Percentiles rank a stretch among this genome's conserved stretches.
Evolutionary conservation across 2,329 filamentous ascomycete genomes (phyloP).

Genomic region (Colletotrichum eremochloae): DNA sequence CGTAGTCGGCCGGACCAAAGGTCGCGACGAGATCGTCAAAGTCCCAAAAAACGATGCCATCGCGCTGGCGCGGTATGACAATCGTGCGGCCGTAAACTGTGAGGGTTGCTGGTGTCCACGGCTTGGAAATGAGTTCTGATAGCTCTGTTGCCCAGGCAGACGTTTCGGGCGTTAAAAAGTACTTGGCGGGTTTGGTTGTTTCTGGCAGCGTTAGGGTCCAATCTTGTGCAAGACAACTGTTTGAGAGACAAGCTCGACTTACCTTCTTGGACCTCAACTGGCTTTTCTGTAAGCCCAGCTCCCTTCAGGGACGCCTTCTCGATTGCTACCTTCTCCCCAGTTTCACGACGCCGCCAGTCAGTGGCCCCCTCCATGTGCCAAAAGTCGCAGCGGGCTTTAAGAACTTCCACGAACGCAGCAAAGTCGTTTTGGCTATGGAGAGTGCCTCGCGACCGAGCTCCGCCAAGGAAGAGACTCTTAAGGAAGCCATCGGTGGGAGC

Average conservation of each 20-base stretch:
- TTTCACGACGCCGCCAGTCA: constrained; percentile 77
- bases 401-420: constrained; percentile 79
- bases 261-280: constrained; percentile 8
- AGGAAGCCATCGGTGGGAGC: constrained; percentile 67
- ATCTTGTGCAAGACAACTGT: background rate
- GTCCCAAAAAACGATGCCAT: constrained; percentile 73
- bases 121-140: constrained; percentile 22
- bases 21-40: constrained; percentile 77
- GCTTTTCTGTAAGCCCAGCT: background rate
- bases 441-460: constrained; percentile 56
- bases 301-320: background rate
- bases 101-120: constrained; percentile 60
- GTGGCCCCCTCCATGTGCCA: constrained; percentile 85
- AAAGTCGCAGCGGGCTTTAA: constrained; percentile 83
- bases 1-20: constrained; percentile 86
- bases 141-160: constrained; percentile 24
- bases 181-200: constrained; percentile 31
- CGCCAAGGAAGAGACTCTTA: constrained; percentile 56
- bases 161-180: constrained; percentile 32
- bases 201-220: constrained; percentile 3
- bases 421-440: constrained; percentile 77
- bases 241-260: background rate
- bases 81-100: constrained; percentile 75
- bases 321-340: constrained; percentile 47
- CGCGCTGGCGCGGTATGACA: constrained; percentile 67